Evolutionary conservation across 2,329 filamentous ascomycete genomes (phyloP).

Genomic region (Nannizzia gypsea): DNA sequence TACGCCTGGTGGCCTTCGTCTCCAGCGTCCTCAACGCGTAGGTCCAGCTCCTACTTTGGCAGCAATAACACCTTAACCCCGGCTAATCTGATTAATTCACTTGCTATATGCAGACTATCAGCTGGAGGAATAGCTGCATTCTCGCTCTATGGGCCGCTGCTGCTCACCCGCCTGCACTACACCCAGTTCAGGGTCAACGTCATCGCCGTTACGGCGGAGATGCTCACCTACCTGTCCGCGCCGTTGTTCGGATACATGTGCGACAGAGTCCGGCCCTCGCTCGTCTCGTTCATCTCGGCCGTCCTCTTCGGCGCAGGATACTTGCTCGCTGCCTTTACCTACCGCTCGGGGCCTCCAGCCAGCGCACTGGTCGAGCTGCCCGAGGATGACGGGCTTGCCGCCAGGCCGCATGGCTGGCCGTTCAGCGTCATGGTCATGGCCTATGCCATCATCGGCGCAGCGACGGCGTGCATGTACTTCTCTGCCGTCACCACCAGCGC

Average conservation of each 20-base stretch:
- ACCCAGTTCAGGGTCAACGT: constrained; percentile 86
- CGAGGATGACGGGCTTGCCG: background rate
- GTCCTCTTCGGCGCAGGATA: constrained; percentile 72
- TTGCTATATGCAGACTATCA: constrained; percentile 45
- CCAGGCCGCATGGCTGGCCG: constrained; percentile 45
- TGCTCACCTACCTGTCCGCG: constrained; percentile 87
- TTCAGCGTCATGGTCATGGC: constrained; percentile 74
- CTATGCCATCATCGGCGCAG: constrained; percentile 71
- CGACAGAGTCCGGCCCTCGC: constrained; percentile 72
- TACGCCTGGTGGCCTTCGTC: constrained; percentile 45
- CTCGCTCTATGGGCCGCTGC: constrained; percentile 82
- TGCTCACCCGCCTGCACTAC: constrained; percentile 78
- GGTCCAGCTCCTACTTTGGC: constrained; percentile 10
- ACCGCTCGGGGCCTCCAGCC: constrained; percentile 47
- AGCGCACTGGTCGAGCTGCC: constrained; percentile 33
- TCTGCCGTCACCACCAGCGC: constrained; percentile 86
- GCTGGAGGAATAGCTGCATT: constrained; percentile 88
- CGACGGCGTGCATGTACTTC: constrained; percentile 81
- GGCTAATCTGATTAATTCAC: background rate
- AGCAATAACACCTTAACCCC: constrained; percentile 5
- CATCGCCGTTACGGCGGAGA: constrained; percentile 72
- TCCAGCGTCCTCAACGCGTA: constrained; percentile 51
- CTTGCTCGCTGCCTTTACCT: constrained; percentile 67
- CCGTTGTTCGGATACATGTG: constrained; percentile 81
- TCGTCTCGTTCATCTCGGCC: constrained; percentile 61